These are phyloP conservation scores for Suillus subalutaceus DNA, from an alignment of 768 basidiomycete genomes.

Conservation along the genomic window DNA sequence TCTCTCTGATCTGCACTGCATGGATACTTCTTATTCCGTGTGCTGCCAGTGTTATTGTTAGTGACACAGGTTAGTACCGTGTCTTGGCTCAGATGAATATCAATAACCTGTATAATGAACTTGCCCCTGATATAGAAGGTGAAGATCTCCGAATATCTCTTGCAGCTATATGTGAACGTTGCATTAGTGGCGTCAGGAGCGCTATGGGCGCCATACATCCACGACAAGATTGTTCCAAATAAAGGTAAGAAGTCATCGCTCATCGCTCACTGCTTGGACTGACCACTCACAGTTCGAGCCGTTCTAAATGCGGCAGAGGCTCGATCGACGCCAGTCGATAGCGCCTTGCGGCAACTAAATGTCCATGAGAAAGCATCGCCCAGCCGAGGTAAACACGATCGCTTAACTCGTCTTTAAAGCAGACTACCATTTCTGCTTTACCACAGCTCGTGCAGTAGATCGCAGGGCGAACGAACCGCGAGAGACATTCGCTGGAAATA, in stretches of 20 bases:
- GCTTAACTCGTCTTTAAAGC: too few species aligned
- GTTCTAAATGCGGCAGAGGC: background rate
- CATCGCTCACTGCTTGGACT: background rate
- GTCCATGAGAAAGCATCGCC: conserved; percentile 1
- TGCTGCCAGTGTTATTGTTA: background rate
- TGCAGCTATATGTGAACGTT: background rate
- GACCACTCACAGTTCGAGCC: conserved; percentile 1
- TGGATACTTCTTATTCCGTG: background rate
- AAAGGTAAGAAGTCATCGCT: background rate
- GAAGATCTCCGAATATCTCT: background rate
- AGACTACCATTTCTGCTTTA: conserved; percentile 2
- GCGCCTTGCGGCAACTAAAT: background rate
- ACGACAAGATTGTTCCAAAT: background rate
- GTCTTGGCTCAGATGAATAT: background rate
- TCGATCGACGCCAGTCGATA: background rate
- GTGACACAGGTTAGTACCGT: conserved; percentile 3
- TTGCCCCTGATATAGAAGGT: conserved; percentile 4
- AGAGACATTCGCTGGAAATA: background rate
- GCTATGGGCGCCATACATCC: background rate
- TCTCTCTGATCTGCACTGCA: background rate
- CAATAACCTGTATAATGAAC: conserved; percentile 2
- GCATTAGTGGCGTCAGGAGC: background rate
- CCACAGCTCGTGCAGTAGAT: background rate
- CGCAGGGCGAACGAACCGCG: background rate
- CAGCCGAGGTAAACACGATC: conserved; percentile 5